These are phyloP conservation scores for Ilyonectria sp. DNA, from an alignment of 2,329 filamentous ascomycete genomes.

Conservation along the genomic window DNA sequence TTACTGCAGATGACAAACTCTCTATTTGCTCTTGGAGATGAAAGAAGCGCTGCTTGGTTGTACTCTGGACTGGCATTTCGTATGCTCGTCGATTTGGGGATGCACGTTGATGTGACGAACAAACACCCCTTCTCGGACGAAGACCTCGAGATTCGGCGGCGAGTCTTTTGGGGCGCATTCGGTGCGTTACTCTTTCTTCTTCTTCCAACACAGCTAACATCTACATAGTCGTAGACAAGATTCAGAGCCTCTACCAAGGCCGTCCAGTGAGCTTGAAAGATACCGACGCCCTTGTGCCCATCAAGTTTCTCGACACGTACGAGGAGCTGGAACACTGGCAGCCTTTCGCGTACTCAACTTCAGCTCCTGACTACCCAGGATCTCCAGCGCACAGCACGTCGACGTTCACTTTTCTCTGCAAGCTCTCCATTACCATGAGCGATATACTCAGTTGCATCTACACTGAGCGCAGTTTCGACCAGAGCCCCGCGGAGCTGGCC, in stretches of 20 bases:
- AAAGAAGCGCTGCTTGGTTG: constrained; percentile 69
- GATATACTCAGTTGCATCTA: constrained; percentile 62
- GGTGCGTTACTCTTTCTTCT: constrained; percentile 31
- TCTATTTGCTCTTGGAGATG: constrained; percentile 65
- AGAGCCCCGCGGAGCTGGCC: constrained; percentile 53
- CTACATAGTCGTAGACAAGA: constrained; percentile 58
- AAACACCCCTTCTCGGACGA: constrained; percentile 56
- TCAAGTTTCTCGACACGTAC: constrained; percentile 63
- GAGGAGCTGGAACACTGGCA: constrained; percentile 69
- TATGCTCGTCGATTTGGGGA: constrained; percentile 57
- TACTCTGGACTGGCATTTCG: constrained; percentile 56
- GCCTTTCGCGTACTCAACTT: constrained; percentile 53
- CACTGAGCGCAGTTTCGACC: constrained; percentile 57
- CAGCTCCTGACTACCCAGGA: constrained; percentile 52
- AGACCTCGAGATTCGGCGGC: constrained; percentile 50
- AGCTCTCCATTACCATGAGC: constrained; percentile 53
- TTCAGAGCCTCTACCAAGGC: constrained; percentile 69
- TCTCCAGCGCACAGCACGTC: constrained; percentile 60
- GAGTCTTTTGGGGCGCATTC: constrained; percentile 45
- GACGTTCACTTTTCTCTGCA: constrained; percentile 51
- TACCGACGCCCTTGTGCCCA: constrained; percentile 62
- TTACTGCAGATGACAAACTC: constrained; percentile 67
- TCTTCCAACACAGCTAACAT: neutral
- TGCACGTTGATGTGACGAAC: constrained; percentile 53
- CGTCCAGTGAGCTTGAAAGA: constrained; percentile 64